Conservation (phyloP, 768 basidiomycete genomes). For the Hirschioporus abietinus region DNA sequence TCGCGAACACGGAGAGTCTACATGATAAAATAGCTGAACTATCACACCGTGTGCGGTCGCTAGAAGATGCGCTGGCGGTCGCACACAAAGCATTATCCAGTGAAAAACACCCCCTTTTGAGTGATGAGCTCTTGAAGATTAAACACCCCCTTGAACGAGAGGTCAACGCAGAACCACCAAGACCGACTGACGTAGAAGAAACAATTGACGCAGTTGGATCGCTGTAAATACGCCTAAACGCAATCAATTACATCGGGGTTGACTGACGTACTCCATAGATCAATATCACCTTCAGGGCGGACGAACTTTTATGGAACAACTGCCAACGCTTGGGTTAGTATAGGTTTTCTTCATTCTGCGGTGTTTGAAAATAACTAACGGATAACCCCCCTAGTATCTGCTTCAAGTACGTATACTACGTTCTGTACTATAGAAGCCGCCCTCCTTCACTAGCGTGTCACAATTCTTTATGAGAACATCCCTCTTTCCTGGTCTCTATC, state of each 20-base stretch:
- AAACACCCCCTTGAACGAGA: slow-evolving; percentile 66
- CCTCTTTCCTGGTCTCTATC: background rate
- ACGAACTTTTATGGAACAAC: slow-evolving; percentile 62
- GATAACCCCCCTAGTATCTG: slow-evolving; percentile 44
- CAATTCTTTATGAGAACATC: background rate
- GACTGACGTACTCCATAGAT: slow-evolving; percentile 30
- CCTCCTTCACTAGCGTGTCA: slow-evolving; percentile 4
- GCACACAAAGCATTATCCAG: slow-evolving; percentile 43
- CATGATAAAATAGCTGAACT: slow-evolving; percentile 64
- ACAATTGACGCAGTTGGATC: slow-evolving; percentile 61
- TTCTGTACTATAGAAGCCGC: slow-evolving; percentile 9
- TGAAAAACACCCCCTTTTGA: slow-evolving; percentile 53
- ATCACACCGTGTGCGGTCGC: slow-evolving; percentile 54
- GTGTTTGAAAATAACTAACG: slow-evolving; percentile 9
- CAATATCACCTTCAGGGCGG: slow-evolving; percentile 56
- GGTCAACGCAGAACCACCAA: slow-evolving; percentile 31
- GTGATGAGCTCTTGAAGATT: slow-evolving; percentile 55
- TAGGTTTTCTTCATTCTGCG: slow-evolving; percentile 5
- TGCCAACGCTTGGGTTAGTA: slow-evolving; percentile 63
- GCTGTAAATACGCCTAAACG: slow-evolving; percentile 33
- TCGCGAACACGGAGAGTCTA: slow-evolving; percentile 64
- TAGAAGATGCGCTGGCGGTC: slow-evolving; percentile 62
- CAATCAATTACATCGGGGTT: slow-evolving; percentile 17
- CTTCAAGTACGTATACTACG: slow-evolving; percentile 43
- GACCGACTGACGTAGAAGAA: slow-evolving; percentile 41